Percentiles rank a stretch among this genome's conserved stretches.
These are phyloP conservation scores for Yamadazyma phyllophila DNA, from an alignment of 805 yeast genomes.

Conservation along the genomic window DNA sequence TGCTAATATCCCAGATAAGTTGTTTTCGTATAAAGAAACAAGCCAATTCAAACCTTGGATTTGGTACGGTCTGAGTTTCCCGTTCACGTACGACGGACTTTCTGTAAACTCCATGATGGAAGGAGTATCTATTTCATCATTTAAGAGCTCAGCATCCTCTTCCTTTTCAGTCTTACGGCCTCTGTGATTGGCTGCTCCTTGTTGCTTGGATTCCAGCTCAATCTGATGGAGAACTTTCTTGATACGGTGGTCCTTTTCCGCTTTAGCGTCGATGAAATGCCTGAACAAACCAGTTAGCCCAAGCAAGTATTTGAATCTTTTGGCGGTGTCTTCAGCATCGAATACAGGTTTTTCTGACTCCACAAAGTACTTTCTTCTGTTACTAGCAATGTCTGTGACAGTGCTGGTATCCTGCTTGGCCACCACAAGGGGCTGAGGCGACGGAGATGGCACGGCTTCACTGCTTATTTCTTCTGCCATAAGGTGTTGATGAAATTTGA, in stretches of 20 bases:
- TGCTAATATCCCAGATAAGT: slow-evolving; percentile 72
- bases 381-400: slow-evolving; percentile 9
- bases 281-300: slow-evolving; percentile 65
- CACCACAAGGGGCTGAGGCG: background rate
- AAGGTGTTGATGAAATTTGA: slow-evolving; percentile 1
- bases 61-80: slow-evolving; percentile 69
- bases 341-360: slow-evolving; percentile 37
- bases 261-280: slow-evolving; percentile 66
- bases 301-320: slow-evolving; percentile 63
- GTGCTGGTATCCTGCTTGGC: background rate
- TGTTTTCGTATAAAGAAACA: slow-evolving; percentile 62
- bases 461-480: background rate
- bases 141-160: slow-evolving; percentile 88
- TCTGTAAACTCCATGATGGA: slow-evolving; percentile 48
- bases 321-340: slow-evolving; percentile 58
- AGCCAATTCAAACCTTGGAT: slow-evolving; percentile 82
- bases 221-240: slow-evolving; percentile 48
- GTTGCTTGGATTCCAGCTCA: background rate
- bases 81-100: slow-evolving; percentile 52
- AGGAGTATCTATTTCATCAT: slow-evolving; percentile 63
- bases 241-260: slow-evolving; percentile 58
- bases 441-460: slow-evolving; percentile 1
- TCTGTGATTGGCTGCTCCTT: slow-evolving; percentile 37
- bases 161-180: slow-evolving; percentile 91
- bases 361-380: slow-evolving; percentile 29